Evolutionary conservation across 805 yeast species (phyloP).

Genomic region (Lachancea nothofagi): DNA sequence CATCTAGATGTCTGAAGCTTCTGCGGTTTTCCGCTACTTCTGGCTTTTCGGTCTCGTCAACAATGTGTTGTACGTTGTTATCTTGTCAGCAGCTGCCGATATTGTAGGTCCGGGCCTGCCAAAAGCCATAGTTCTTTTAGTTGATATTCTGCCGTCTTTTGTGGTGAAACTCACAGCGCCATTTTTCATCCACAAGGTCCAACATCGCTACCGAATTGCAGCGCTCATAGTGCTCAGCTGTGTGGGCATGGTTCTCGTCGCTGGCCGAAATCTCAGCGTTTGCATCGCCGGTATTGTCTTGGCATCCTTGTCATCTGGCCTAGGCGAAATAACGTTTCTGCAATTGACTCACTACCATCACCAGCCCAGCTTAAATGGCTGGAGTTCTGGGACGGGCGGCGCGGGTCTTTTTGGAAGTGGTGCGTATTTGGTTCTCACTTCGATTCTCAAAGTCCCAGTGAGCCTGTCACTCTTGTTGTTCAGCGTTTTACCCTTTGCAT

Average conservation of each 20-base stretch:
- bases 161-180: slow-evolving; percentile 68
- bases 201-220: slow-evolving; percentile 52
- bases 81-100: slow-evolving; percentile 87
- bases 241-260: slow-evolving; percentile 67
- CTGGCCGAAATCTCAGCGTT: slow-evolving; percentile 32
- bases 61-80: slow-evolving; percentile 86
- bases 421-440: slow-evolving; percentile 63
- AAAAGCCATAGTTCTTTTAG: slow-evolving; percentile 76
- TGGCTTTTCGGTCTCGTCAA: slow-evolving; percentile 83
- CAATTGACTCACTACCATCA: slow-evolving; percentile 78
- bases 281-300: slow-evolving; percentile 64
- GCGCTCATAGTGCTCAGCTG: slow-evolving; percentile 53
- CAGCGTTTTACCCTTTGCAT: slow-evolving; percentile 50
- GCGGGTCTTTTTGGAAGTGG: slow-evolving; percentile 88
- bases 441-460: slow-evolving; percentile 54
- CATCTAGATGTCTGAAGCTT: background rate
- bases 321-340: slow-evolving; percentile 85
- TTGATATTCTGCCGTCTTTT: slow-evolving; percentile 84
- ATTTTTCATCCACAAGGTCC: slow-evolving; percentile 62
- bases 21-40: slow-evolving; percentile 46
- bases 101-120: slow-evolving; percentile 80
- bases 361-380: slow-evolving; percentile 64
- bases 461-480: slow-evolving; percentile 52
- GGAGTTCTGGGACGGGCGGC: slow-evolving; percentile 94
- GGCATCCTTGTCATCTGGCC: slow-evolving; percentile 81